Base-by-base conservation (phyloP, 176 grass and related monocot genomes). In the Secale cereale region DNA sequence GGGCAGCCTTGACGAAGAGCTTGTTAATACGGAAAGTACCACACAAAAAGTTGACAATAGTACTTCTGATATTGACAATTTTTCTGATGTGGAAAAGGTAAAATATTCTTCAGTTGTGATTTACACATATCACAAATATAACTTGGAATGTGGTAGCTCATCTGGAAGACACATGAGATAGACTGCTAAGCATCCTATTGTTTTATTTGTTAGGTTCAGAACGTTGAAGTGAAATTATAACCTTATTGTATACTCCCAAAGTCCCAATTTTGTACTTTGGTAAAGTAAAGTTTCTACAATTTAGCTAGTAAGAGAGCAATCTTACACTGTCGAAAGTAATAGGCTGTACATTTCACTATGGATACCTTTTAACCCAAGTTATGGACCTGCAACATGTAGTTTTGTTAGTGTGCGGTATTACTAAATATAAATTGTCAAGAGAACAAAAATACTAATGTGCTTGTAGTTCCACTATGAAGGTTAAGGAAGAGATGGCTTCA, bases 401-500 rank as follows among this genome's bases (percentile, higher is more conserved):
- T 80, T 80, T 37, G 36, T 87, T 62, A 65, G 17, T 52, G 48
- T 19, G 16, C 16, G 6, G 16, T 52, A 52, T 52, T 19, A 19
- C 48, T 52, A 52, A 19, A 19, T 52, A 36, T 81, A 64, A 41
- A 81, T 78, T 8, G 8, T 45, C n/a, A 91, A 80, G 62, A 66
- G 11, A 89, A 82, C 65, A 56, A 86, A 85, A 85, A 76, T 89
- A 78, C 75, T 92, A 68, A 88, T 81, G 27, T 80, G 59, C 59
- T 88, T 85, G 86, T 88, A 79, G 82, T 87, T 84, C 35, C 50
- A 88, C 74, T 91, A 79, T 88, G 81, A 92, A 98, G 93, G 91
- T 90, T 85, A 84, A 64, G 78, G 91, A 92, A 88, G 91, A 99
- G 67, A 92, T 91, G 86, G 65, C 70, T 69, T 87, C 80, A 20